Evolutionary conservation across 495 filamentous ascomycete species (phyloP).

Genomic region (Daldinia decipiens): DNA sequence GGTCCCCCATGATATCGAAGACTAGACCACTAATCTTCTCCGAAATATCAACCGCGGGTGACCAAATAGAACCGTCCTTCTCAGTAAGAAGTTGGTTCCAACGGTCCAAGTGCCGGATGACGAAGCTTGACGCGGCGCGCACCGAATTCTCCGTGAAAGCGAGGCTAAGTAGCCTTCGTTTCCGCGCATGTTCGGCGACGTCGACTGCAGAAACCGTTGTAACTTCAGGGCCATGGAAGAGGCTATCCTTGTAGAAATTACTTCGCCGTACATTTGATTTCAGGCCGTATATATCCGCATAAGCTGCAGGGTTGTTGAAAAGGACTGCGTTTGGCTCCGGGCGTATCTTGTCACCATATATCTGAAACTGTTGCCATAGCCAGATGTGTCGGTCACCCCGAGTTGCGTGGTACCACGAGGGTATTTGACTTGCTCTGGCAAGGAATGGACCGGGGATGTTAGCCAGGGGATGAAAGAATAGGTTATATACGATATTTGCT

Average conservation of each 20-base stretch:
- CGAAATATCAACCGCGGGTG: slow-evolving; percentile 37
- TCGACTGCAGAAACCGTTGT: slow-evolving; percentile 43
- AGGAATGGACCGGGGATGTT: slow-evolving; percentile 38
- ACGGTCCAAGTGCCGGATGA: slow-evolving; percentile 47
- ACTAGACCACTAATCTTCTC: slow-evolving; percentile 38
- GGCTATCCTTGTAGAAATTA: slow-evolving; percentile 44
- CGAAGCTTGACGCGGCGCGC: slow-evolving; percentile 30
- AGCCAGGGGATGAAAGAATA: slow-evolving; percentile 42
- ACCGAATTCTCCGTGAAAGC: slow-evolving; percentile 44
- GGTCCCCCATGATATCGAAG: slow-evolving; percentile 56
- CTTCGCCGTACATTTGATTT: slow-evolving; percentile 47
- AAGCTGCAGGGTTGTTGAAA: slow-evolving; percentile 42
- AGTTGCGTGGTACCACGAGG: slow-evolving; percentile 39
- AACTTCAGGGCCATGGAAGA: slow-evolving; percentile 25
- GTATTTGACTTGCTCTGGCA: slow-evolving; percentile 24
- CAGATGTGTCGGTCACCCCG: slow-evolving; percentile 42
- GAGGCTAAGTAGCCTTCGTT: slow-evolving; percentile 43
- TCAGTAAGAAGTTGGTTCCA: slow-evolving; percentile 44
- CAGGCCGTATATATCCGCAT: slow-evolving; percentile 44
- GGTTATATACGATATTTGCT: slow-evolving; percentile 22
- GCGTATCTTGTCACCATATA: slow-evolving; percentile 47
- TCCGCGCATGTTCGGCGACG: slow-evolving; percentile 42
- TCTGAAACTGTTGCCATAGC: slow-evolving; percentile 40
- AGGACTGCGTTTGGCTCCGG: slow-evolving; percentile 44
- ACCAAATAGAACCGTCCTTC: slow-evolving; percentile 37